Evolutionary conservation across 2,329 filamentous ascomycete genomes (phyloP), one percentile per base, ranked within the genome.

Genomic region (Fusarium incarnatum): DNA sequence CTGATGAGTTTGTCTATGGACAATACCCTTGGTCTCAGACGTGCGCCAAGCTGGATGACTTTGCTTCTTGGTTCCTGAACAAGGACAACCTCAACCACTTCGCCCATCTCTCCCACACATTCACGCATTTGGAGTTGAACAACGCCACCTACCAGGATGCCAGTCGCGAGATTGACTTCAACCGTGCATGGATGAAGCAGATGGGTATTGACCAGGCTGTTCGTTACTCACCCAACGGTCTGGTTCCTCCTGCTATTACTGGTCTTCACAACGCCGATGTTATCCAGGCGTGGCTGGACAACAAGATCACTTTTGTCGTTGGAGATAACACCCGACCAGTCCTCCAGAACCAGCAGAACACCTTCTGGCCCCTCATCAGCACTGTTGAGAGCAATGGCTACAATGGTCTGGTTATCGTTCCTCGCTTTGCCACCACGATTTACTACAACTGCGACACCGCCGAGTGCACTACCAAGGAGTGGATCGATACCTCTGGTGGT

Each of bases 401-500:
- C 25, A 56, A 56, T 8, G 66, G 66, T 5, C 41, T 71, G 0
- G 57, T 59, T 12, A 59, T 71, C 15, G 16, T 67, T 22, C 68
- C 68, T 23, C 68, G 68, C 6, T 71, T 48, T 30, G 59, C 68
- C 3, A 71, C 68, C 20, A 65, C 66, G 6, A 71, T 70, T 27
- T 70, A 70, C 67, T 70, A 67, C 52, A 71, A 71, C 45, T 71
- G 68, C 45, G 60, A 60, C 12, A 68, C 53, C 7, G 61, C 61
- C 2, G 64, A 59, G 44, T 70, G 67, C 37, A 65, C 60, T n/a
- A 64, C 60, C 11, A 48, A 58, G 18, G 67, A 70, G 28, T 70
- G 67, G 67, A 65, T 70, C 13, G 56, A 64, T 30, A 70, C 67
- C 11, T 70, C 67, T 22, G 64, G 48, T 7, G 67, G 64, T 4